Base-by-base conservation (phyloP, 2,329 filamentous ascomycete genomes). In the Coniochaeta pulveracea region DNA sequence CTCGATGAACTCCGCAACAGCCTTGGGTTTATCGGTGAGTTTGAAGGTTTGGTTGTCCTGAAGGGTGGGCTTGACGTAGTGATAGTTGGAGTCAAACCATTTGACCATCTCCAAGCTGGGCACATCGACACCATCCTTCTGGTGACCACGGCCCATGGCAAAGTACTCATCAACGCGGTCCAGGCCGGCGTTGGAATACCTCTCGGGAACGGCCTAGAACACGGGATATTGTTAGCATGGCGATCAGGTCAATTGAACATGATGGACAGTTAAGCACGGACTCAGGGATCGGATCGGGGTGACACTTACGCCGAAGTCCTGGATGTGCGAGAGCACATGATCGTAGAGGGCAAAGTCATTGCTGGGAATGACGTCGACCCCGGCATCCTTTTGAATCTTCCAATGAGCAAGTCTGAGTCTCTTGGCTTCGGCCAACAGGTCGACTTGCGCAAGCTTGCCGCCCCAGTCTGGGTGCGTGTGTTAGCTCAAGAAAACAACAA, bases 61-160 rank as follows among this genome's bases (percentile, higher is more conserved):
- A 47, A 98, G 77, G 43, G 91, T 95, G 45, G 91, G 91, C 80
- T 96, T 96, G 69, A 96, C 91, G 64, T 98, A 98, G 76, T 96
- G 91, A 80, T 98, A 98, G 82, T 98, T 98, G 47, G 86, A 94
- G 75, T 98, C 91, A 60, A 98, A 98, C 91, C 91, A 98, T 76
- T 98, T 98, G 54, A 98, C 91, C 91, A 98, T 98, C 76, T 98
- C 91, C 64, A 94, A 70, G 55, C 73, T 76, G 50, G 89, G 85
- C 47, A 96, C 91, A 63, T 98, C 91, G 50, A 96, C 73, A 61
- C 84, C 76, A 56, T 79, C 76, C 78, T 85, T 93, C 69, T 98
- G 91, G 69, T 93, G 88, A 58, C 91, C 91, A 80, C 91, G 85
- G 56, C 91, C 91, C 85, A 98, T 94, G 64, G 91, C 91, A 57